Conservation (phyloP, 2,329 filamentous ascomycete species). For the Leptographium flavum region DNA sequence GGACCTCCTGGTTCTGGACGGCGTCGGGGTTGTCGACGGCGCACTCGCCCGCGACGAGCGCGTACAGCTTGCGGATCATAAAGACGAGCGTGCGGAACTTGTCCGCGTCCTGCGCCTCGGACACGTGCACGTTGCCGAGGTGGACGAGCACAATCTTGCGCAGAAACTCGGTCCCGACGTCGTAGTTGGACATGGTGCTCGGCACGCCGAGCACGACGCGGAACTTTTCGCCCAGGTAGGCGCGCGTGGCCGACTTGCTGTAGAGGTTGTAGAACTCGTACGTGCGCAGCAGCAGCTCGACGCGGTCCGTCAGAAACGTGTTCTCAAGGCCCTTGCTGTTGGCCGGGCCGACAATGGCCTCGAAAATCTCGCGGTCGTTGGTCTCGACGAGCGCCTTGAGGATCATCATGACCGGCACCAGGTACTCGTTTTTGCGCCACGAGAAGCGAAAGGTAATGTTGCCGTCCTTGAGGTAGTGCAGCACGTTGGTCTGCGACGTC, state of each 20-base stretch:
- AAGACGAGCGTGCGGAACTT: constrained; percentile 91
- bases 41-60: constrained; percentile 84
- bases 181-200: constrained; percentile 72
- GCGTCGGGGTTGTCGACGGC: constrained; percentile 92
- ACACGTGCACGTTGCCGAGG: constrained; percentile 73
- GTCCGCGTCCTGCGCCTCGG: constrained; percentile 69
- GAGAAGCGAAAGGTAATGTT: constrained; percentile 97
- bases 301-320: constrained; percentile 87
- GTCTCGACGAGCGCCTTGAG: constrained; percentile 90
- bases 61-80: constrained; percentile 93
- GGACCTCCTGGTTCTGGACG: constrained; percentile 87
- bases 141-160: constrained; percentile 84
- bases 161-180: constrained; percentile 82
- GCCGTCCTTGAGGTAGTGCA: constrained; percentile 90
- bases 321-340: constrained; percentile 68
- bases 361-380: constrained; percentile 91
- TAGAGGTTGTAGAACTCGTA: constrained; percentile 87
- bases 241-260: constrained; percentile 64
- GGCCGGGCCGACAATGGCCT: constrained; percentile 70
- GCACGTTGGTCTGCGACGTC: constrained; percentile 90
- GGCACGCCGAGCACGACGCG: constrained; percentile 73
- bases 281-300: constrained; percentile 79
- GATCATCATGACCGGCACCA: constrained; percentile 95
- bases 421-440: constrained; percentile 92
- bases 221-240: constrained; percentile 86